Percentiles rank a stretch among this genome's conserved stretches.
These are phyloP conservation scores for Tuber borchii DNA, from an alignment of 495 filamentous ascomycete genomes.

Conservation along the genomic window DNA sequence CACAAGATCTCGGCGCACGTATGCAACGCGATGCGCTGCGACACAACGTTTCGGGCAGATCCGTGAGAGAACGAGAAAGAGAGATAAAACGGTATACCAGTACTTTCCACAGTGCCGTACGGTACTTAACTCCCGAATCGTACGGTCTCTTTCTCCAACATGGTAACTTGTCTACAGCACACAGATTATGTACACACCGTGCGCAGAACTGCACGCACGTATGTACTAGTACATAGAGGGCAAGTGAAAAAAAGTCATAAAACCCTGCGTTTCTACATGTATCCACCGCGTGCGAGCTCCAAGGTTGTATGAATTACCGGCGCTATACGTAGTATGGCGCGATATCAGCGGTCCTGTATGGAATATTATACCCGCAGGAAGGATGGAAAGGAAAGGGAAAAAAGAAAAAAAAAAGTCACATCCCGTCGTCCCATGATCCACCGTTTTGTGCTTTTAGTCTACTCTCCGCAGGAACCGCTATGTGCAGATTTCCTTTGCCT, in stretches of 20 bases:
- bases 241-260: neutral
- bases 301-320: neutral
- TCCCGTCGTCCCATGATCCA: neutral
- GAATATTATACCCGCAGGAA: neutral
- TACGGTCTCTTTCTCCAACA: neutral
- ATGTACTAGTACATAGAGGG: neutral
- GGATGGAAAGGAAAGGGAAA: neutral
- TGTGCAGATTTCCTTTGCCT: neutral
- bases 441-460: neutral
- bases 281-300: neutral
- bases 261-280: neutral
- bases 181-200: neutral
- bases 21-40: neutral
- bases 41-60: neutral
- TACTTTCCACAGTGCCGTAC: neutral
- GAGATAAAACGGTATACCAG: neutral
- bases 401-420: neutral
- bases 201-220: neutral
- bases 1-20: neutral
- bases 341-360: neutral
- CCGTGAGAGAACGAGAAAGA: neutral
- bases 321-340: neutral
- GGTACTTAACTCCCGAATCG: neutral
- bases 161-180: neutral
- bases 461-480: neutral